These are phyloP conservation scores for Saccharomycopsis schoenii DNA, from an alignment of 805 yeast species.

Conservation along the genomic window DNA sequence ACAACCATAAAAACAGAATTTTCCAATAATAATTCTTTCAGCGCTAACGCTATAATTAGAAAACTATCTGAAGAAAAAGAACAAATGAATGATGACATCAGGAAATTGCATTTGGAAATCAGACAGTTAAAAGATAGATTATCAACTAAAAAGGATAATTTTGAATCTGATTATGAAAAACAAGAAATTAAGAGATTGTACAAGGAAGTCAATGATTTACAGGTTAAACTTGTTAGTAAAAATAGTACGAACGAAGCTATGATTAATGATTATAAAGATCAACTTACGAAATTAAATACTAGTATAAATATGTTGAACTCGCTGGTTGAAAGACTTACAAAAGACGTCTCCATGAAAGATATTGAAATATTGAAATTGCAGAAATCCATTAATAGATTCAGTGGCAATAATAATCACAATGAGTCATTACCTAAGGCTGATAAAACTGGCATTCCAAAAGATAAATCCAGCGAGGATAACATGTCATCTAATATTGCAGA, in stretches of 20 bases:
- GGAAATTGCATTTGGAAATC: slow-evolving; percentile 29
- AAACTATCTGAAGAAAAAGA: slow-evolving; percentile 25
- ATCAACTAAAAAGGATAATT: slow-evolving; percentile 24
- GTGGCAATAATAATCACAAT: background rate
- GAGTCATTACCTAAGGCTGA: background rate
- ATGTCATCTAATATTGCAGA: background rate
- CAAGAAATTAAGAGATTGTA: slow-evolving; percentile 32
- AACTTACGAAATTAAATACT: slow-evolving; percentile 18
- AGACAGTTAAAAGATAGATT: slow-evolving; percentile 29
- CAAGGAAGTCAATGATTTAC: slow-evolving; percentile 27
- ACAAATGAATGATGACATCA: slow-evolving; percentile 27
- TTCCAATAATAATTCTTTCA: slow-evolving; percentile 5
- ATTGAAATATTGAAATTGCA: slow-evolving; percentile 1
- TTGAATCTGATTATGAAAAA: slow-evolving; percentile 24
- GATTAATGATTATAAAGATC: slow-evolving; percentile 20
- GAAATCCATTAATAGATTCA: background rate
- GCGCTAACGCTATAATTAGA: slow-evolving; percentile 22
- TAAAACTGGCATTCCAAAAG: background rate
- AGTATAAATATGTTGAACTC: background rate
- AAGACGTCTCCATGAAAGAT: background rate
- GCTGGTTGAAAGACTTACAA: background rate
- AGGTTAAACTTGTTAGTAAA: slow-evolving; percentile 23
- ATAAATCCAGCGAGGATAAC: background rate
- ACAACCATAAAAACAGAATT: background rate
- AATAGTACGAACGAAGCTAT: slow-evolving; percentile 19